phyloP scores from a whole-genome alignment of 805 yeast species.

The Pichia ethanolica region DNA sequence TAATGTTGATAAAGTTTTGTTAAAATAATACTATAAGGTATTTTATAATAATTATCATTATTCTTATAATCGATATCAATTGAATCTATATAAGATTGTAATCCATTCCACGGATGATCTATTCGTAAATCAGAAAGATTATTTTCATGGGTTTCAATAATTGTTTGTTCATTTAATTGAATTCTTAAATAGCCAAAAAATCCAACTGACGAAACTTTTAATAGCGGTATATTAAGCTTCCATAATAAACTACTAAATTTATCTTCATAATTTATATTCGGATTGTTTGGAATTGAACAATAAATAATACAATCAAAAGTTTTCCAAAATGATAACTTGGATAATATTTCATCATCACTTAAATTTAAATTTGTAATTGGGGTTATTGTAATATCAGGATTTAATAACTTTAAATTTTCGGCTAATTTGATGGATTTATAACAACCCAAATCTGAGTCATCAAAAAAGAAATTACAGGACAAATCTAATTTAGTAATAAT shows the following conservation, averaged over 20 bases:
- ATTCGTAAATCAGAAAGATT: constrained; percentile 59
- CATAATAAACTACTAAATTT: constrained; percentile 27
- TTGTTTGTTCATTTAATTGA: constrained; percentile 49
- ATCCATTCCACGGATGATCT: constrained; percentile 65
- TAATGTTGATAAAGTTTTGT: constrained; percentile 45
- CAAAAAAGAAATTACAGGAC: constrained; percentile 56
- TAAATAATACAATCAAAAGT: constrained; percentile 45
- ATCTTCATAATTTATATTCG: neutral
- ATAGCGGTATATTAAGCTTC: constrained; percentile 43
- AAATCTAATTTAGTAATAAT: constrained; percentile 37
- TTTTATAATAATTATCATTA: constrained; percentile 44
- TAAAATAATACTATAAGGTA: constrained; percentile 63
- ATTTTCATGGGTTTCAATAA: constrained; percentile 63
- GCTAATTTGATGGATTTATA: constrained; percentile 34
- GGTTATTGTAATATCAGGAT: constrained; percentile 46
- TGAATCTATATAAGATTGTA: constrained; percentile 41
- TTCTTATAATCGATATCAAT: constrained; percentile 41
- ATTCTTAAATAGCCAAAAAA: constrained; percentile 57
- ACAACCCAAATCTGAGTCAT: constrained; percentile 35
- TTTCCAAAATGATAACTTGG: constrained; percentile 32
- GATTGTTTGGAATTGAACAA: constrained; percentile 5
- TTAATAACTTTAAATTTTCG: constrained; percentile 44
- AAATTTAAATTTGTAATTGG: constrained; percentile 11
- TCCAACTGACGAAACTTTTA: constrained; percentile 48
- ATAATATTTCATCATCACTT: constrained; percentile 1